Evolutionary conservation across 1,284 basidiomycete species (phyloP).

Genomic region (Ceratobasidium theobromae): DNA sequence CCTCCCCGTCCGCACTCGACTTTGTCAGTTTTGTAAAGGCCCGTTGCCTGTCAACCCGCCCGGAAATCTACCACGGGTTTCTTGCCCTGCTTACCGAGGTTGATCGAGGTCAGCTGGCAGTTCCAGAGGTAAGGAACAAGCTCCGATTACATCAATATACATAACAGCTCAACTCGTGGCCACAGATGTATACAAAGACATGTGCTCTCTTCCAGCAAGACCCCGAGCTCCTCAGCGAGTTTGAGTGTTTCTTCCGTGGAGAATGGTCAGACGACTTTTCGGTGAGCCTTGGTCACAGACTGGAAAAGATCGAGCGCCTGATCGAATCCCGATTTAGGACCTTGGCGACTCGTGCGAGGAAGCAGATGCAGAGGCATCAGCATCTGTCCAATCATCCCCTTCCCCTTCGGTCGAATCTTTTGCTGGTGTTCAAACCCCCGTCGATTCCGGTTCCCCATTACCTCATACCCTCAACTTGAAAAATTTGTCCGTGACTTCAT

Average conservation of each 20-base stretch:
- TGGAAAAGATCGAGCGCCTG: constrained; percentile 5
- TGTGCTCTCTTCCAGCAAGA: constrained; percentile 20
- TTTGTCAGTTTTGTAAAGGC: constrained; percentile 25
- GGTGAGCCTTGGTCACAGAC: constrained; percentile 5
- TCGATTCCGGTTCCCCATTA: constrained; percentile 13
- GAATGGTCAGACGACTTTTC: constrained; percentile 21
- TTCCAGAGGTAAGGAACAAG: constrained; percentile 10
- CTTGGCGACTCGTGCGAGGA: background rate
- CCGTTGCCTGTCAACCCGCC: background rate
- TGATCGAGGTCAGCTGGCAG: constrained; percentile 24
- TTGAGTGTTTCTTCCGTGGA: constrained; percentile 20
- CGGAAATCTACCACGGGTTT: constrained; percentile 13
- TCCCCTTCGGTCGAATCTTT: constrained; percentile 22
- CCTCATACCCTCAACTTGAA: constrained; percentile 16
- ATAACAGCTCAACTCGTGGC: background rate
- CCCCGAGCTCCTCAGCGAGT: constrained; percentile 13
- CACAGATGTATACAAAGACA: constrained; percentile 23
- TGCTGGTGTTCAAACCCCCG: constrained; percentile 22
- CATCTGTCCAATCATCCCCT: constrained; percentile 25
- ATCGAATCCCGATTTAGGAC: constrained; percentile 2
- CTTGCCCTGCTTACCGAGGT: background rate
- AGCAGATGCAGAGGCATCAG: background rate
- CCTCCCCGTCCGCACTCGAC: constrained; percentile 22
- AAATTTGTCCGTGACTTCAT: background rate
- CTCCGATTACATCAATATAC: background rate